These are phyloP conservation scores for Gigaspora rosea DNA, from an alignment of 192 early-diverging fungal genomes.

Conservation along the genomic window DNA sequence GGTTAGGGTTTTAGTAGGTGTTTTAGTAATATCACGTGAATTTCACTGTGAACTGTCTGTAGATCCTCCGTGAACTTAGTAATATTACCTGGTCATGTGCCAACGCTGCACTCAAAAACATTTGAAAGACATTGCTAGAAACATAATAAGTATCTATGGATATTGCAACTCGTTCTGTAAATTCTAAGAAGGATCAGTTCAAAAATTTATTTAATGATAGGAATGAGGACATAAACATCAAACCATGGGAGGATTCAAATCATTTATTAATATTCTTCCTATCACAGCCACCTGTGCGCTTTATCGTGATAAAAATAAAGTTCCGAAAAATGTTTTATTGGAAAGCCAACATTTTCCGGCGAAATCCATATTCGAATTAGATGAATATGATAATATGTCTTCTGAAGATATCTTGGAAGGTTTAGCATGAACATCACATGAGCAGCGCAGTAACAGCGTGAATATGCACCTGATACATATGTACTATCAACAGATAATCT, in stretches of 20 bases:
- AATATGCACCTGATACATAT: constrained; percentile 23
- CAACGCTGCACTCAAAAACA: no score
- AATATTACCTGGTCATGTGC: no score
- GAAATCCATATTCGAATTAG: not conserved
- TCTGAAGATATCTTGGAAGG: constrained; percentile 21
- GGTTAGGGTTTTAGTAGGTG: no score
- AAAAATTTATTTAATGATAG: not conserved
- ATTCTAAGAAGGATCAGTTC: constrained; percentile 2
- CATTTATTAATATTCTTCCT: constrained; percentile 31
- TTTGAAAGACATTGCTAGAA: constrained; percentile 25
- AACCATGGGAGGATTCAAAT: constrained; percentile 30
- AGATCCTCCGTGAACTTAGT: no score
- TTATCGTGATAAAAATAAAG: constrained; percentile 18
- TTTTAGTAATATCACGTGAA: no score
- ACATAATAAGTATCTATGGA: constrained; percentile 30
- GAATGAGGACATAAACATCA: no score
- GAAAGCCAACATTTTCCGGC: not conserved
- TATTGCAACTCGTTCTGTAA: constrained; percentile 33
- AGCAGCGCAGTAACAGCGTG: not conserved
- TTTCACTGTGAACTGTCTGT: no score
- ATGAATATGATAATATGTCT: constrained; percentile 22
- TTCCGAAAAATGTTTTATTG: constrained; percentile 27
- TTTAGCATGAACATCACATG: constrained; percentile 29
- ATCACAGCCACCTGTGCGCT: constrained; percentile 30
- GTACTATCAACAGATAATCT: constrained; percentile 30